Evolutionary conservation across 2,329 filamentous ascomycete genomes (phyloP).

Genomic region (Diaporthe sp.): DNA sequence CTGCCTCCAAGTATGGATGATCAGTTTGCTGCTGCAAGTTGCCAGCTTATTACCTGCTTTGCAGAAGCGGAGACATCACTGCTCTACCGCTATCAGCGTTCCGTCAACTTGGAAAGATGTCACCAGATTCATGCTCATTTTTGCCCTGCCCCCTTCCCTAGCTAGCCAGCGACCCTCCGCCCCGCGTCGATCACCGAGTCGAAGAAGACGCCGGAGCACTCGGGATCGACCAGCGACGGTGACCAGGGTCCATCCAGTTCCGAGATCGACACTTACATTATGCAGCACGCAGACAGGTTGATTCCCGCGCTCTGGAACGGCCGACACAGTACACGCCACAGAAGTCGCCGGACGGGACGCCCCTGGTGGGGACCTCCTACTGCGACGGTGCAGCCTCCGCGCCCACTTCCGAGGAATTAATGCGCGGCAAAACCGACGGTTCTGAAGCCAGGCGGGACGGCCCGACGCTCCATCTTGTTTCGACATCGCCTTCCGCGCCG

Average conservation of each 20-base stretch:
- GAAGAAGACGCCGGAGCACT: not conserved
- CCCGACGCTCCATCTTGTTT: not conserved
- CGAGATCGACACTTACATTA: not conserved
- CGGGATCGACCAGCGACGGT: not conserved
- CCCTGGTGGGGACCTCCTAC: not conserved
- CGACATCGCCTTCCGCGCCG: not conserved
- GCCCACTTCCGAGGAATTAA: not conserved
- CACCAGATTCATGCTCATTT: no score
- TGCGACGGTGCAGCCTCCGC: not conserved
- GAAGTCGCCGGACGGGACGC: not conserved
- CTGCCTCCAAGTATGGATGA: not conserved
- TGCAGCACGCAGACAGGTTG: not conserved
- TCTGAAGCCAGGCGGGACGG: not conserved
- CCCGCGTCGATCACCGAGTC: not conserved
- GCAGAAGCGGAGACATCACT: no score
- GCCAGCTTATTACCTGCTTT: not conserved
- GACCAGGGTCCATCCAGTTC: not conserved
- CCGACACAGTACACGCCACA: not conserved
- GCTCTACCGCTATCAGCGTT: no score
- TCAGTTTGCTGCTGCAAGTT: not conserved
- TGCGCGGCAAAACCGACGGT: not conserved
- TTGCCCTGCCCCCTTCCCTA: not conserved
- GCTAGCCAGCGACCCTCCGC: not conserved
- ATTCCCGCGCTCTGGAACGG: not conserved
- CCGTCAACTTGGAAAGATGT: no score